phyloP scores from a whole-genome alignment of 768 basidiomycete genomes.

The Russula sp. region DNA sequence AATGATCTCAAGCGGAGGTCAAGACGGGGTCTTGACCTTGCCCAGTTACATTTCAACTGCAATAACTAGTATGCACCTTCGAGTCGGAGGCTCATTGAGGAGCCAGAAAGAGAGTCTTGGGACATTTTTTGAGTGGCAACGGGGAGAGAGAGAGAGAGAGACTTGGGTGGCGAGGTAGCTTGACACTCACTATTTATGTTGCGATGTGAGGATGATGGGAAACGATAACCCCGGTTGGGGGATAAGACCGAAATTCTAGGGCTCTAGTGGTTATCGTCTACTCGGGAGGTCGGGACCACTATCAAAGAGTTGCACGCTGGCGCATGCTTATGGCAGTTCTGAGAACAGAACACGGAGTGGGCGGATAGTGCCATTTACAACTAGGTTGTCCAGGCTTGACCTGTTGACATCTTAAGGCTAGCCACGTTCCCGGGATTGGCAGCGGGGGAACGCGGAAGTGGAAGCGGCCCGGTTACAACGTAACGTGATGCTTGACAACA shows the following conservation, averaged over 20 bases:
- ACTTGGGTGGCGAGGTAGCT: not conserved
- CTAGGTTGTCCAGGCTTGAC: too few relatives aligned
- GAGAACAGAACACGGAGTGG: too few relatives aligned
- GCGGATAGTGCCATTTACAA: too few relatives aligned
- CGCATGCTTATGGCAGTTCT: too few relatives aligned
- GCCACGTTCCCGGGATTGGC: slow-evolving; percentile 8
- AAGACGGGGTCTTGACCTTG: not conserved
- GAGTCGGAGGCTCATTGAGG: not conserved
- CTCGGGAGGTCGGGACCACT: too few relatives aligned
- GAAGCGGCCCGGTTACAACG: slow-evolving; percentile 10
- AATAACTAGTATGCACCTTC: not conserved
- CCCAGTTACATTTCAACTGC: not conserved
- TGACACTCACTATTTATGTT: not conserved
- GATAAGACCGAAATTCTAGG: not conserved
- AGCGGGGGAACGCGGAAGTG: not conserved
- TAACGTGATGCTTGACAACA: slow-evolving; percentile 18
- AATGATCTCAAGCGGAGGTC: not conserved
- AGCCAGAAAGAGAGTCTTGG: not conserved
- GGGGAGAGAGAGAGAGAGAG: not conserved
- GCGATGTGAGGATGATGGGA: not conserved
- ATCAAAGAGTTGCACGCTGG: not conserved
- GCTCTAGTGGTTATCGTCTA: not conserved
- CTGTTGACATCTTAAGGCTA: not conserved
- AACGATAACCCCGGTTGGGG: not conserved
- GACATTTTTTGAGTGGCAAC: not conserved